Conservation (phyloP, 352 stramenopile species). For the Phytophthora hibernalis region DNA sequence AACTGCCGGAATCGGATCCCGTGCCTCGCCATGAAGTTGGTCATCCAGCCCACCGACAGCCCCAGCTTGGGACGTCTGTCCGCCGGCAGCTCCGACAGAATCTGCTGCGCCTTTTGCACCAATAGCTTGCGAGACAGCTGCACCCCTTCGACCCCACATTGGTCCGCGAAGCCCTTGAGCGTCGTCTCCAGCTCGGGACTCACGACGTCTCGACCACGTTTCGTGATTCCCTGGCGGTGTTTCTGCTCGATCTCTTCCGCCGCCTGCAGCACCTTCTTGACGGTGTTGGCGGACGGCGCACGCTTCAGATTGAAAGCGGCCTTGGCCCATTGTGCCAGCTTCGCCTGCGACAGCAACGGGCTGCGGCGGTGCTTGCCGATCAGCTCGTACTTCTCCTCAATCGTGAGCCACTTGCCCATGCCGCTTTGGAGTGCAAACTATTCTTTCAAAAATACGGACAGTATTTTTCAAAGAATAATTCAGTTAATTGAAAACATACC, state of each 20-base stretch:
- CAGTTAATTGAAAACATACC: no score
- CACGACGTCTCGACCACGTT: conserved; percentile 28
- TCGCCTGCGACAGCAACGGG: conserved; percentile 24
- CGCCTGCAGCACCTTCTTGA: conserved; percentile 30
- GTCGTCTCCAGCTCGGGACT: conserved; percentile 30
- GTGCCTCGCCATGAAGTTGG: conserved; percentile 37
- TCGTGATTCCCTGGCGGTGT: conserved; percentile 29
- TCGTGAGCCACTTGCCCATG: conserved; percentile 36
- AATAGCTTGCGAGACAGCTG: conserved; percentile 32
- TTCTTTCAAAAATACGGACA: no score
- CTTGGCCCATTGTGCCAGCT: conserved; percentile 29
- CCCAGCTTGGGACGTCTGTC: conserved; percentile 24
- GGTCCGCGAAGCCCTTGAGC: conserved; percentile 20
- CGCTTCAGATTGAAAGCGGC: conserved; percentile 30
- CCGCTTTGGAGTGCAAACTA: no score
- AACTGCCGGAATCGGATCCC: conserved; percentile 31
- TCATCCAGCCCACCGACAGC: conserved; percentile 39
- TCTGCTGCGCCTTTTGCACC: conserved; percentile 29
- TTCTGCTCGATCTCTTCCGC: conserved; percentile 28
- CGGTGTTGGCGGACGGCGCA: conserved; percentile 26
- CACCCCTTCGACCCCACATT: neutral
- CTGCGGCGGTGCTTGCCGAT: conserved; percentile 31
- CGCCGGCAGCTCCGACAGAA: conserved; percentile 20
- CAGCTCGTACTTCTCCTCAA: conserved; percentile 36
- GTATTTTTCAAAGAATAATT: no score